Base-by-base conservation (phyloP, 176 grass and related monocot genomes). In the Hordeum marinum region DNA sequence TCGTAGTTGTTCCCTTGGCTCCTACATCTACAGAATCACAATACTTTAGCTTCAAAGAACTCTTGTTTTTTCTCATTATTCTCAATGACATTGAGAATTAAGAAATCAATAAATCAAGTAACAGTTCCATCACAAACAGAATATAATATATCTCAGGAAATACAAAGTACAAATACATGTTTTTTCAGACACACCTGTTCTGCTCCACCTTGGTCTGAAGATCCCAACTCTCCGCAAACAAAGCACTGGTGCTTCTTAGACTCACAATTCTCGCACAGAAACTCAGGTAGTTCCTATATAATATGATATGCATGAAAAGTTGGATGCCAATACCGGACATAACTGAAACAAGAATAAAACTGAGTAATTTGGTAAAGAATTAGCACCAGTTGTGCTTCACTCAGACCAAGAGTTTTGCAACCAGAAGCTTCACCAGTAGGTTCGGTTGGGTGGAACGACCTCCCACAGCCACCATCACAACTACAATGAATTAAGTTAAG, bases 211-310 rank as follows among this genome's bases (percentile, higher is more conserved):
- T 52, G 48, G 20, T 50, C 41, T 6, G 21, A 76, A 5, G 41
- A 65, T 65, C 41, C 71, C 21, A 84, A 52, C n/a, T 36, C 0
- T 25, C 82, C 59, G 18, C 72, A 84, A 66, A 63, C 27, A 54
- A 66, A 25, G 14, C 82, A 76, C 5, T 54, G 82, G 59, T 76
- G 59, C 37, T 77, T 23, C 25, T 63, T 82, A 50, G 61, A 50
- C 75, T 9, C 36, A 60, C 85, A 91, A 32, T 91, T 91, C 39
- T 80, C 37, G 55, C 89, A 91, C 32, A 81, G 12, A 70, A 83
- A 90, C 13, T 46, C 43, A 14, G 43, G 43, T 46, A 67, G 63
- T 64, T 82, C 21, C 89, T 82, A 71, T 76, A 75, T 67, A 36
- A 34, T 82, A 46, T 42, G 21, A 86, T 5, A 46, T 0, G 6